phyloP scores from a whole-genome alignment of 2,329 filamentous ascomycete species.

The Botrytis porri region DNA sequence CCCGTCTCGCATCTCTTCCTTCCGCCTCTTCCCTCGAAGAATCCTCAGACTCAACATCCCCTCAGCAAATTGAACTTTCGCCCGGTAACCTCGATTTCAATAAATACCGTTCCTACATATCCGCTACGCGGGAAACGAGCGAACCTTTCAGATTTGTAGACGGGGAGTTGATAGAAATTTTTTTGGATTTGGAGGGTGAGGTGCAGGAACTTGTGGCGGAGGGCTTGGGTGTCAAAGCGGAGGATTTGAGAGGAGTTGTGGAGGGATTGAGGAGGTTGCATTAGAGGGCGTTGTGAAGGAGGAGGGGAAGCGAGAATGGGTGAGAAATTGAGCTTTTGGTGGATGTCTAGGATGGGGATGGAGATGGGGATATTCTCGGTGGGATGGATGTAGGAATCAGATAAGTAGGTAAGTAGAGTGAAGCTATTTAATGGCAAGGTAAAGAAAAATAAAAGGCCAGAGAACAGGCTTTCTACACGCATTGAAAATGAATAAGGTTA shows the following conservation, averaged over 20 bases:
- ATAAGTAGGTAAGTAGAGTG: background rate
- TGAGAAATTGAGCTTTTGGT: too few species aligned
- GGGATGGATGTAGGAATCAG: background rate
- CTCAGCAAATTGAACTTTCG: constrained; percentile 52
- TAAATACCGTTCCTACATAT: constrained; percentile 79
- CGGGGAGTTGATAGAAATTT: constrained; percentile 83
- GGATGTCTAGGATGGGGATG: background rate
- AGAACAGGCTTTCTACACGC: background rate
- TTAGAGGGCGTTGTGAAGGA: constrained; percentile 38
- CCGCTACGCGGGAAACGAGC: constrained; percentile 63
- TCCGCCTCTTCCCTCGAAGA: background rate
- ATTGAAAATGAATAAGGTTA: background rate
- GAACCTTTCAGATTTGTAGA: constrained; percentile 88
- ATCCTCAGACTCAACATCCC: background rate
- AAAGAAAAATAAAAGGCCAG: too few species aligned
- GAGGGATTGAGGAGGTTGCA: constrained; percentile 63
- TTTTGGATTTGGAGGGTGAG: constrained; percentile 66
- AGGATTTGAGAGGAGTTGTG: constrained; percentile 59
- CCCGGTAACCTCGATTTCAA: constrained; percentile 75
- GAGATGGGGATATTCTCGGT: background rate
- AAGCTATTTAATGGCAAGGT: background rate
- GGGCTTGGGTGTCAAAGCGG: constrained; percentile 58
- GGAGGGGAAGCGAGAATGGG: background rate
- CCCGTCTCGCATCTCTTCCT: constrained; percentile 54
- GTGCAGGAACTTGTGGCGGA: constrained; percentile 52